phyloP scores from a whole-genome alignment of 345 rosid genomes.

The Hevea brasiliensis region DNA sequence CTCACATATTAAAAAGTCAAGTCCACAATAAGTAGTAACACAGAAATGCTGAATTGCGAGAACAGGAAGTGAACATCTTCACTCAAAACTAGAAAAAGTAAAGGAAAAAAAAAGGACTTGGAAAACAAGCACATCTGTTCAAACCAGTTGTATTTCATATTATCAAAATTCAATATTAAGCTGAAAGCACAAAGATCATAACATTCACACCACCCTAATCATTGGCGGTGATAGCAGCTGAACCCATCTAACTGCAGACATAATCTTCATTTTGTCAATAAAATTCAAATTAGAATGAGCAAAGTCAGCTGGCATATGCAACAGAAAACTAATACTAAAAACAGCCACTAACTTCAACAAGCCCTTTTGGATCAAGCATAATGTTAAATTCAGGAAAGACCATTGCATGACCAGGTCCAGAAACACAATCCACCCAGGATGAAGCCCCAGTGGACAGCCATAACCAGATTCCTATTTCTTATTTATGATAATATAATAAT shows the following conservation, averaged over 20 bases:
- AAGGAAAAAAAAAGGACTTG: background rate
- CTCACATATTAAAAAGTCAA: slow-evolving; percentile 11
- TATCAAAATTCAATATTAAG: too few species aligned
- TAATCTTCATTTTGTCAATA: background rate
- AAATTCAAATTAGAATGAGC: background rate
- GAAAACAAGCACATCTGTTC: background rate
- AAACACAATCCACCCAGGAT: background rate
- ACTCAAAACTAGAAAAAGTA: background rate
- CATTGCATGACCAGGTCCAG: background rate
- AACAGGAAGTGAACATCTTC: background rate
- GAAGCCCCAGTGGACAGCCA: background rate
- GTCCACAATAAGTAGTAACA: slow-evolving; percentile 1
- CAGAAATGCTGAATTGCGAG: slow-evolving; percentile 9
- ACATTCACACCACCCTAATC: background rate
- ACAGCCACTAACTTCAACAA: background rate
- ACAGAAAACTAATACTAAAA: slow-evolving; percentile 1
- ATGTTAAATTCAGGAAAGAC: background rate
- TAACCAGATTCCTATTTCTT: background rate
- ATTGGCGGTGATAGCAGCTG: background rate
- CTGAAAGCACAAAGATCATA: background rate
- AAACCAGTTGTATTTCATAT: background rate
- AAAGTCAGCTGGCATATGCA: background rate
- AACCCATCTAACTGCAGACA: background rate
- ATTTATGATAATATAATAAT: background rate
- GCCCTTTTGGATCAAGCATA: background rate